Evolutionary conservation across 768 basidiomycete species (phyloP), one percentile per base, ranked within the genome.

Genomic region (Pleurotus citrinopileatus): DNA sequence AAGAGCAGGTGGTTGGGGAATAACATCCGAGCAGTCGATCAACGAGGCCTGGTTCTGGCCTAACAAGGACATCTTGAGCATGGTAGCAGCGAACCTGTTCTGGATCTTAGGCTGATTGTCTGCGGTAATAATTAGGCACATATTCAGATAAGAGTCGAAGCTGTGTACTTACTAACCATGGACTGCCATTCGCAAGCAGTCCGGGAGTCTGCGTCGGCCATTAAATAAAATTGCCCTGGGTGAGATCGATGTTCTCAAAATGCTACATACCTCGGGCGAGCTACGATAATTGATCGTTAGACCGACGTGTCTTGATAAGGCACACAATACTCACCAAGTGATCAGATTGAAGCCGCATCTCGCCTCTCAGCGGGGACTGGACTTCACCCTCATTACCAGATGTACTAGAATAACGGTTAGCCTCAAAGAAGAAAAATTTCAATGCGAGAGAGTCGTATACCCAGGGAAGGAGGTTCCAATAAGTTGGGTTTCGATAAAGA

Each of bases 151-250:
- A n/a, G n/a, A n/a, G n/a, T n/a, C 13, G 20, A 19, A 34, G 3
- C 20, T 4, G 20, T 13, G 17, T 6, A 61, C 58, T 53, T 54
- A 64, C 65, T 53, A 38, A 68, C 65, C 53, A 67, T 64, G 2
- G 63, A 59, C 52, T 73, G 72, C 71, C 72, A 73, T 38, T 59
- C 55, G 64, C 72, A 72, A 7, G 71, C 67, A 13, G 72, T 73
- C 50, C 69, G 65, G 15, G 63, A 45, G 55, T 73, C 70, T 60
- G 22, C 4, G 19, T 5, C 10, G 3, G 20, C n/a, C 4, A 4
- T 17, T 23, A 27, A 23, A 1, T 23, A 15, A 8, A 61, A n/a
- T n/a, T n/a, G 32, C 32, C 10, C 32, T 34, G n/a, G 9, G 32
- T 34, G 10, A 34, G 32, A 34, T 9, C 60, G 20, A 40, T 52